A percentile compares a stretch with the other conserved stretches of the same genome.
phyloP scores from a whole-genome alignment of 148 eudicot genomes.

The Hydrangea macrophylla region DNA sequence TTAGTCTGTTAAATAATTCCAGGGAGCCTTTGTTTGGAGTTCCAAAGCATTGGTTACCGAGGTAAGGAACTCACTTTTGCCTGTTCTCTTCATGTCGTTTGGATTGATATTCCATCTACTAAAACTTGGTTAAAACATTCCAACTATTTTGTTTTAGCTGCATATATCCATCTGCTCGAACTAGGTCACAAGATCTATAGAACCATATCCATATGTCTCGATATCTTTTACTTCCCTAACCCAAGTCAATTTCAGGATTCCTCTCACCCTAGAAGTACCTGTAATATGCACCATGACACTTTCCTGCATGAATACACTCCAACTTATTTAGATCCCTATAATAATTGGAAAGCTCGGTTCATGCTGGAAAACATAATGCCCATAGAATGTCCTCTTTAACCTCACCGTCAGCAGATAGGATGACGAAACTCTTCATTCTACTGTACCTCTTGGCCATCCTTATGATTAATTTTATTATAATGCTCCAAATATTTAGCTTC shows the following conservation, averaged over 20 bases:
- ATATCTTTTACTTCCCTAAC: too few species aligned
- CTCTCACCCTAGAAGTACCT: not conserved
- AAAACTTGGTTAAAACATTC: not conserved
- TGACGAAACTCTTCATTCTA: not conserved
- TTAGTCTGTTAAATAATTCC: slow-evolving; percentile 26
- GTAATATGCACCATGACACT: not conserved
- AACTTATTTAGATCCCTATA: not conserved
- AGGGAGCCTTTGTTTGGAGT: slow-evolving; percentile 99
- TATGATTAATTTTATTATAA: not conserved
- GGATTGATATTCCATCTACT: not conserved
- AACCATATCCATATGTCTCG: not conserved
- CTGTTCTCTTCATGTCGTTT: not conserved
- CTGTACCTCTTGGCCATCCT: not conserved
- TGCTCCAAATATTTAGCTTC: not conserved
- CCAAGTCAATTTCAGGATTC: not conserved
- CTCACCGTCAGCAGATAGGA: not conserved
- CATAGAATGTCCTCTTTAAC: not conserved
- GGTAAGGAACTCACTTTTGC: slow-evolving; percentile 37
- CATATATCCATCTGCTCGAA: not conserved
- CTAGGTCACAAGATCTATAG: not conserved
- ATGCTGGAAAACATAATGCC: too few species aligned
- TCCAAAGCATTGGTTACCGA: slow-evolving; percentile 87
- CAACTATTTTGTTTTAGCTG: slow-evolving; percentile 1
- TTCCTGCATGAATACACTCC: not conserved
- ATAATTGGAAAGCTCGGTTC: too few species aligned